phyloP scores from a whole-genome alignment of 441 rosid species.

The Macaranga tanarius region DNA sequence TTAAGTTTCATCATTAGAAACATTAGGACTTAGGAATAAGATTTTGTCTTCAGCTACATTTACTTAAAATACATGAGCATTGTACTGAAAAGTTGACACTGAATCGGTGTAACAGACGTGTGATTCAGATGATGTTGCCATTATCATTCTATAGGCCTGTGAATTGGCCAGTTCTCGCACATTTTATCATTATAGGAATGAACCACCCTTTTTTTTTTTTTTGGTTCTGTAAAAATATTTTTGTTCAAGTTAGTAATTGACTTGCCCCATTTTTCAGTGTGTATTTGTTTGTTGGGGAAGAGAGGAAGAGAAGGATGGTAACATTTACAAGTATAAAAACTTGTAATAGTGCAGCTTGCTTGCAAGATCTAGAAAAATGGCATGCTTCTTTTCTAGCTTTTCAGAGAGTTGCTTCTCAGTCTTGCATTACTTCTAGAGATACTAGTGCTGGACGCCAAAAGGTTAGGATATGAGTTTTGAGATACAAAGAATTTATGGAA shows the following conservation, averaged over 20 bases:
- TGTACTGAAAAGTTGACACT: not conserved
- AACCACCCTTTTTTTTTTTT: not conserved
- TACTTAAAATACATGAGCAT: not conserved
- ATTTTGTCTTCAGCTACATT: not conserved
- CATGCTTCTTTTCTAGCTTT: not conserved
- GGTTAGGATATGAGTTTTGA: too few relatives aligned
- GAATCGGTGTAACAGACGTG: not conserved
- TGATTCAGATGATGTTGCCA: not conserved
- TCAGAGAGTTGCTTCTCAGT: not conserved
- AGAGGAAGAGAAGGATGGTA: not conserved
- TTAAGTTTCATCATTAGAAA: constrained; percentile 2
- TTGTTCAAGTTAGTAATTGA: not conserved
- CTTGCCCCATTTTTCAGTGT: not conserved
- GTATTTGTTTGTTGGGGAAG: not conserved
- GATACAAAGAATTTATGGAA: too few relatives aligned
- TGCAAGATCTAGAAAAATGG: not conserved
- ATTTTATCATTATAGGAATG: not conserved
- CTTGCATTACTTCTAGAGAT: not conserved
- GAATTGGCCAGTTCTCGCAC: not conserved
- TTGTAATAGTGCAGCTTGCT: not conserved
- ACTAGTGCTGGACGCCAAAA: too few relatives aligned
- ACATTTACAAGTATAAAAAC: not conserved
- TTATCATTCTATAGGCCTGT: not conserved
- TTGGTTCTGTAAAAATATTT: not conserved
- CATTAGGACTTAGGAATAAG: constrained; percentile 13